Evolutionary conservation across 2,329 filamentous ascomycete genomes (phyloP).

Genomic region (Aspergillus versicolor): DNA sequence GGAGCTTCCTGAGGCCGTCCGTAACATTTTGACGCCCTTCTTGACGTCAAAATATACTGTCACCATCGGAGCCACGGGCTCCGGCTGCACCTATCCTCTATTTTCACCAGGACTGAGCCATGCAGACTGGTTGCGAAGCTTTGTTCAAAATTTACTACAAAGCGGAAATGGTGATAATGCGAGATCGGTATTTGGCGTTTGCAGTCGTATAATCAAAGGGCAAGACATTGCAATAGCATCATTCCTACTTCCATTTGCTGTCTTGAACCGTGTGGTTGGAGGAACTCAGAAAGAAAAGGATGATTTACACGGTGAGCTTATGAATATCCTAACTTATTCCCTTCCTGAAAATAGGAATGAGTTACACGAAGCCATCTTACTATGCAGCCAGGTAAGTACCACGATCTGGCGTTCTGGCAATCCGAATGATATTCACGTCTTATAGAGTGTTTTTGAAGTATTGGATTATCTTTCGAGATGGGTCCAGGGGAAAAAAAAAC

Average conservation of each 20-base stretch:
- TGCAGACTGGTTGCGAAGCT: conserved; percentile 74
- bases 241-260: conserved; percentile 84
- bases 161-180: conserved; percentile 74
- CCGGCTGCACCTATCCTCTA: conserved; percentile 70
- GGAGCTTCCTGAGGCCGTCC: conserved; percentile 70
- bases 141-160: conserved; percentile 79
- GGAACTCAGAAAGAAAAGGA: conserved; percentile 63
- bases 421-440: not conserved
- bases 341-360: conserved; percentile 54
- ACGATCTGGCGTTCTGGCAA: not conserved
- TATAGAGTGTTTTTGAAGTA: conserved; percentile 79
- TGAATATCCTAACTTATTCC: conserved; percentile 68
- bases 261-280: conserved; percentile 78
- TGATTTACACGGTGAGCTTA: conserved; percentile 70
- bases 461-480: conserved; percentile 90
- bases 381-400: conserved; percentile 75
- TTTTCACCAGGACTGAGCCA: conserved; percentile 70
- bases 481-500: conserved; percentile 74
- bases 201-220: conserved; percentile 78
- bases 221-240: conserved; percentile 83
- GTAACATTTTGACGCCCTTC: conserved; percentile 84
- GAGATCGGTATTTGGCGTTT: conserved; percentile 73
- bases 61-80: conserved; percentile 56
- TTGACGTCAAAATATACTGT: conserved; percentile 80
- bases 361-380: conserved; percentile 72